Evolutionary conservation across 2,329 filamentous ascomycete genomes (phyloP).

Genomic region (Pyrenophora tritici-repentis): DNA sequence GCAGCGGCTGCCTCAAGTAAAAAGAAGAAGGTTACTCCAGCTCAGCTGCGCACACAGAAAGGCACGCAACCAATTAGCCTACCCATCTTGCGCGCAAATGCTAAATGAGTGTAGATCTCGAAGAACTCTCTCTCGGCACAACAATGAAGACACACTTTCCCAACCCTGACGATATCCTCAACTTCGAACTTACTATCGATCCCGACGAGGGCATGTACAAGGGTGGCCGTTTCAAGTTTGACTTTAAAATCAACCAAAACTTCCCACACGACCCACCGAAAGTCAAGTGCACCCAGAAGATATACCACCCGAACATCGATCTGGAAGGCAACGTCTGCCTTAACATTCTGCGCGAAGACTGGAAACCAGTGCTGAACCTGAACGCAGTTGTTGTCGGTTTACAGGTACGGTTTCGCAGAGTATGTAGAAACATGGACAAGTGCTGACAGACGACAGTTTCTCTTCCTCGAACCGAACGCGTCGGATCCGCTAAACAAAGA

Average conservation of each 20-base stretch:
- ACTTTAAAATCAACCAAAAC: conserved; percentile 88
- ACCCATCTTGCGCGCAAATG: background rate
- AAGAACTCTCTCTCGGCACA: conserved; percentile 75
- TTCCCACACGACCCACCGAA: conserved; percentile 98
- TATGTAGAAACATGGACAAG: background rate
- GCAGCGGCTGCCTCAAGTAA: conserved; percentile 78
- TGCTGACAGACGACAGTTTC: conserved; percentile 64
- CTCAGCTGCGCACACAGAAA: conserved; percentile 94
- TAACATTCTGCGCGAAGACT: conserved; percentile 96
- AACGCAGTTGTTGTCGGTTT: conserved; percentile 96
- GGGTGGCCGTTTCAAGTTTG: conserved; percentile 83
- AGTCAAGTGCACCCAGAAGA: conserved; percentile 95
- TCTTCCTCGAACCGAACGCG: conserved; percentile 97
- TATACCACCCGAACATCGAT: conserved; percentile 99
- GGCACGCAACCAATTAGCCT: conserved; percentile 58
- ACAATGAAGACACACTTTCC: conserved; percentile 84
- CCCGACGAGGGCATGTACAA: conserved; percentile 91
- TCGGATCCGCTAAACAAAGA: conserved; percentile 99
- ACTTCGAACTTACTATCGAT: conserved; percentile 80
- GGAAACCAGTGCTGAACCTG: conserved; percentile 97
- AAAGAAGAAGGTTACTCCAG: conserved; percentile 99
- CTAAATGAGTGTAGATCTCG: conserved; percentile 65
- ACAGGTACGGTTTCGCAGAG: conserved; percentile 61
- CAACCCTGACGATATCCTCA: conserved; percentile 82
- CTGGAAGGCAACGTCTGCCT: conserved; percentile 96